A percentile compares a stretch with the other conserved stretches of the same genome.
Evolutionary conservation across 495 filamentous ascomycete genomes (phyloP).

Genomic region (Penicillium steckii): DNA sequence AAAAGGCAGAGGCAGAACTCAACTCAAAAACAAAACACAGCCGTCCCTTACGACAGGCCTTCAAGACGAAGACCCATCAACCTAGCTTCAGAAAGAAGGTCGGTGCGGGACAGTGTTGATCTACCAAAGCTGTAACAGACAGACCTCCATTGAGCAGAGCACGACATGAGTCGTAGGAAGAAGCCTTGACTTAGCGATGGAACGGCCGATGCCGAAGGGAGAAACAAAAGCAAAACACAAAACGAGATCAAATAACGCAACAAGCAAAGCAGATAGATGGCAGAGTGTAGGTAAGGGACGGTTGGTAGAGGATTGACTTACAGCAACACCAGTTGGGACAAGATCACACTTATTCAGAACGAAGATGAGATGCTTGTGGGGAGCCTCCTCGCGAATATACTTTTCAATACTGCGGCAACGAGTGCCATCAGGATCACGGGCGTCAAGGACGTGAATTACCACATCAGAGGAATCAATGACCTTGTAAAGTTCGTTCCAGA

Average conservation of each 20-base stretch:
- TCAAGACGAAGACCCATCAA: constrained; percentile 84
- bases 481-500: constrained; percentile 99
- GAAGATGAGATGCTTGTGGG: constrained; percentile 92
- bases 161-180: constrained; percentile 55
- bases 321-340: constrained; percentile 88
- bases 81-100: constrained; percentile 58
- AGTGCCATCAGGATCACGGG: constrained; percentile 86
- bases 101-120: constrained; percentile 74
- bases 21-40: constrained; percentile 85
- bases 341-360: constrained; percentile 95
- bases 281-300: constrained; percentile 9
- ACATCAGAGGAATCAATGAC: constrained; percentile 97
- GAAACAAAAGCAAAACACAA: constrained; percentile 5
- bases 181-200: constrained; percentile 96
- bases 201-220: constrained; percentile 23
- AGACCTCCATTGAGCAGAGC: constrained; percentile 62
- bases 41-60: constrained; percentile 54
- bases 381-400: constrained; percentile 87
- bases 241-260: constrained; percentile 4
- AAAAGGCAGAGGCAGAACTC: constrained; percentile 60
- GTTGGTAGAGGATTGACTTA: constrained; percentile 57
- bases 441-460: constrained; percentile 90
- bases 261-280: too few species aligned
- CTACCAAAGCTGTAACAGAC: constrained; percentile 99
- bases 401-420: constrained; percentile 88